These are phyloP conservation scores for Verticillium dahliae DNA, from an alignment of 2,329 filamentous ascomycete species.

Conservation along the genomic window DNA sequence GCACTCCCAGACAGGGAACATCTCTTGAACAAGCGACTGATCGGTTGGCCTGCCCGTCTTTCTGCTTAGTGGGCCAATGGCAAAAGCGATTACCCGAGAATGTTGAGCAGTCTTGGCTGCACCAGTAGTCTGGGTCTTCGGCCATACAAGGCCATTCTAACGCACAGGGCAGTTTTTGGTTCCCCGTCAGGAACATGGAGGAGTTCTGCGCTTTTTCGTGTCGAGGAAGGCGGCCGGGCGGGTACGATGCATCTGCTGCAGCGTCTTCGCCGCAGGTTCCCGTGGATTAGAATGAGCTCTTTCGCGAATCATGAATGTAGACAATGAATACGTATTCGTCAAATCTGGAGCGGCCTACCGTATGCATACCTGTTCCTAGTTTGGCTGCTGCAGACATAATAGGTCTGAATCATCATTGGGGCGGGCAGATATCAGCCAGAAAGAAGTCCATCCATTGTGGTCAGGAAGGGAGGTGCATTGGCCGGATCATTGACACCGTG, in stretches of 20 bases:
- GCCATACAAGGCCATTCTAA: neutral
- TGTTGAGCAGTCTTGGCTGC: neutral
- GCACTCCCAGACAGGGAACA: neutral
- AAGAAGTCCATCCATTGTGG: neutral
- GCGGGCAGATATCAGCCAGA: neutral
- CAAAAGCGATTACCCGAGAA: neutral
- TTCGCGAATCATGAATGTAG: conserved; percentile 11
- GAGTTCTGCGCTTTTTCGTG: conserved; percentile 17
- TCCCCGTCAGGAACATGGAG: neutral
- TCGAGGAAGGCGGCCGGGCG: neutral
- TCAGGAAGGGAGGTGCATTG: no score
- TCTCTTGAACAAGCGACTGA: neutral
- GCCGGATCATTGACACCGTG: neutral
- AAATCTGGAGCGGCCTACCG: conserved; percentile 3
- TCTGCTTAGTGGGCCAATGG: neutral
- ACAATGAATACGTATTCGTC: conserved; percentile 5
- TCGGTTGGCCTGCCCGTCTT: neutral
- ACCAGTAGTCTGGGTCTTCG: neutral
- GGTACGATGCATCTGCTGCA: conserved; percentile 8
- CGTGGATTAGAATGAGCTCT: conserved; percentile 23
- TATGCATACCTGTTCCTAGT: no score
- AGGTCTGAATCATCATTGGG: neutral
- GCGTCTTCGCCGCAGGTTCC: conserved; percentile 31
- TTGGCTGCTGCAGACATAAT: neutral
- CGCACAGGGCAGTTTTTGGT: neutral